A percentile compares a stretch with the other conserved stretches of the same genome.
Evolutionary conservation across 2,329 filamentous ascomycete species (phyloP).

Genomic region (Sporothrix mexicana): DNA sequence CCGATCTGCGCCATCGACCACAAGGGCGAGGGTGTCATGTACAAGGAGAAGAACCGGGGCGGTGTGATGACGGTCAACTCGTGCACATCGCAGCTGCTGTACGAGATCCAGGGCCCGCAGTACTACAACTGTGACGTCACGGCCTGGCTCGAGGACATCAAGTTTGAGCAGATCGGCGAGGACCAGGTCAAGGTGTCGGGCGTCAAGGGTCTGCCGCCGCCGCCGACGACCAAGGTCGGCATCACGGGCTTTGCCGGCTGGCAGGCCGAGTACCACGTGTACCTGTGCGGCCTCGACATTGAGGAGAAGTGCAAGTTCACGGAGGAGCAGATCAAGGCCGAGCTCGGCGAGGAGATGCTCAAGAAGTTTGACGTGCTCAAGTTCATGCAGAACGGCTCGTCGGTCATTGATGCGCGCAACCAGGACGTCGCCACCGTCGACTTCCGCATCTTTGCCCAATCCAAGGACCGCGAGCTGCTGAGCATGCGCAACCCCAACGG

Average conservation of each 20-base stretch:
- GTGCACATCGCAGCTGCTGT: conserved; percentile 44
- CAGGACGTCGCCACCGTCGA: conserved; percentile 47
- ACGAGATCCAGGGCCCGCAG: conserved; percentile 48
- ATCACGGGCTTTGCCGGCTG: conserved; percentile 41
- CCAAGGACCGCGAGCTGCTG: conserved; percentile 43
- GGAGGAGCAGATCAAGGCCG: conserved; percentile 44
- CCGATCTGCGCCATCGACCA: conserved; percentile 56
- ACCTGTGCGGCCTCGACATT: conserved; percentile 35
- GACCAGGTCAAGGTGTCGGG: conserved; percentile 45
- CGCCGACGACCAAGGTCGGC: conserved; percentile 45
- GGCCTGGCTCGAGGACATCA: conserved; percentile 41
- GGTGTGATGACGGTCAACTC: conserved; percentile 39
- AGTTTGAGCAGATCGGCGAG: conserved; percentile 53
- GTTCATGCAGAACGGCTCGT: conserved; percentile 44
- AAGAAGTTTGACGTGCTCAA: conserved; percentile 40
- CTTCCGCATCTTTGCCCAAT: conserved; percentile 49
- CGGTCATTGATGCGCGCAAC: conserved; percentile 41
- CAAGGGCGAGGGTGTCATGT: conserved; percentile 47
- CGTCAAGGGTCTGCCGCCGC: conserved; percentile 45
- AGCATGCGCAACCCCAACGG: conserved; percentile 36
- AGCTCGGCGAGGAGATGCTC: conserved; percentile 37
- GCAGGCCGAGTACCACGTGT: conserved; percentile 40
- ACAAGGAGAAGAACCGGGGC: conserved; percentile 40
- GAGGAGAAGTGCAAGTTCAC: conserved; percentile 38
- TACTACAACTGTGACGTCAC: conserved; percentile 47